These are phyloP conservation scores for Ceratocystis diversiconidia DNA, from an alignment of 2,329 filamentous ascomycete genomes.

Conservation along the genomic window DNA sequence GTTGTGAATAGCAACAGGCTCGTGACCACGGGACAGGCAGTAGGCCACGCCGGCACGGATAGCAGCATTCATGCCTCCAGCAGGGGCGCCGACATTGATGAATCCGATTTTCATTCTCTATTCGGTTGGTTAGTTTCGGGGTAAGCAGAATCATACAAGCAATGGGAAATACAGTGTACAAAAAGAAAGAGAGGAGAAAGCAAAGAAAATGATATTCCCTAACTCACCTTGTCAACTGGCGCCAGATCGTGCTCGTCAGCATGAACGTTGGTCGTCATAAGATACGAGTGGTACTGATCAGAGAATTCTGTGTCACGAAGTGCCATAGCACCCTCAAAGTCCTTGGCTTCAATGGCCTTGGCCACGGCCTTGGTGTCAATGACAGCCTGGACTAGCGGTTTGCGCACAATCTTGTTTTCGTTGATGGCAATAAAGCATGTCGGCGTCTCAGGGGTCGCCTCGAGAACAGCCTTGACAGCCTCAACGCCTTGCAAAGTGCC, in stretches of 20 bases:
- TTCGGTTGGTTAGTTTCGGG: too few species aligned
- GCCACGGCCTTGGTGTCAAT: constrained; percentile 72
- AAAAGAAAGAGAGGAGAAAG: not conserved
- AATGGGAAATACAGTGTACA: not conserved
- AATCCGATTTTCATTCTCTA: constrained; percentile 87
- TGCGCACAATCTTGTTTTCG: constrained; percentile 93
- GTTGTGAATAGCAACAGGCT: constrained; percentile 84
- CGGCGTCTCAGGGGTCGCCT: constrained; percentile 74
- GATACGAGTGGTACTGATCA: constrained; percentile 81
- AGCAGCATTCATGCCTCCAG: constrained; percentile 95
- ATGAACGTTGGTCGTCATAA: constrained; percentile 75
- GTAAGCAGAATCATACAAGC: constrained; percentile 20
- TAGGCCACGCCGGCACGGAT: constrained; percentile 87
- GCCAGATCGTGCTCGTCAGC: constrained; percentile 49
- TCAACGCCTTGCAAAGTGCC: constrained; percentile 88
- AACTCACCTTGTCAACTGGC: constrained; percentile 52
- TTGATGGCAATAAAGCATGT: constrained; percentile 93
- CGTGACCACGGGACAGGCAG: constrained; percentile 82
- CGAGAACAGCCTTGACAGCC: constrained; percentile 80
- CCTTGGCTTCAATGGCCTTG: constrained; percentile 64
- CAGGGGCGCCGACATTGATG: constrained; percentile 90
- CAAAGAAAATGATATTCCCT: not conserved
- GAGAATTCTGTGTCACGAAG: constrained; percentile 86
- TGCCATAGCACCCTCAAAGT: constrained; percentile 77
- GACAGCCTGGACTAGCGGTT: constrained; percentile 80